Evolutionary conservation across 2,329 filamentous ascomycete genomes (phyloP).

Genomic region (Leptographium flavum): DNA sequence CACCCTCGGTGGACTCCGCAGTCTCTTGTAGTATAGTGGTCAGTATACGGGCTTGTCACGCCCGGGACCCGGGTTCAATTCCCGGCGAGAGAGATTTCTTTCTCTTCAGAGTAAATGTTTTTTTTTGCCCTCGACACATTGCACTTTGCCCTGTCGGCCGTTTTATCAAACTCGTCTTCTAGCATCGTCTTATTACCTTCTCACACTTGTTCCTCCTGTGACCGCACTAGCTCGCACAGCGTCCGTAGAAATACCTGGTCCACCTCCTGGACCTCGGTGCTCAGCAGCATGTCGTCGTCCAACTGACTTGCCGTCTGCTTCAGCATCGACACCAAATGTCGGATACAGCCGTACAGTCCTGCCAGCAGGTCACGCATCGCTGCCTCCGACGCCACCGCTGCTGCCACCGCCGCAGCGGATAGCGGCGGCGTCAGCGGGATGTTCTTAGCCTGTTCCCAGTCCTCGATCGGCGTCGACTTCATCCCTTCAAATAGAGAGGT

Average conservation of each 20-base stretch:
- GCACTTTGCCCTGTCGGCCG: neutral
- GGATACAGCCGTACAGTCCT: constrained; percentile 36
- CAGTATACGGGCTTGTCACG: constrained; percentile 4
- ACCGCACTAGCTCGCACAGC: constrained; percentile 27
- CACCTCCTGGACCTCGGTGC: constrained; percentile 13
- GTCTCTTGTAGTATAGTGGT: constrained; percentile 3
- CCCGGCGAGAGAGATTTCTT: constrained; percentile 2
- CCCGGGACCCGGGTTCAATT: constrained; percentile 3
- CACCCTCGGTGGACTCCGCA: too few species aligned
- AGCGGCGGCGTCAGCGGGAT: constrained; percentile 1
- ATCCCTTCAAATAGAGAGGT: neutral
- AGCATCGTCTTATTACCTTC: neutral
- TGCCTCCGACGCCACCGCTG: constrained; percentile 8
- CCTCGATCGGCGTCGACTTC: neutral
- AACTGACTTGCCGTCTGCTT: constrained; percentile 13
- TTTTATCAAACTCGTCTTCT: neutral
- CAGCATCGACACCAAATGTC: constrained; percentile 34
- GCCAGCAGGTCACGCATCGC: constrained; percentile 29
- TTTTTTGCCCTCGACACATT: too few species aligned
- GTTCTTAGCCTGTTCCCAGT: neutral
- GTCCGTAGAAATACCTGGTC: constrained; percentile 25
- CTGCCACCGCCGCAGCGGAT: neutral
- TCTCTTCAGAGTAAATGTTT: too few species aligned
- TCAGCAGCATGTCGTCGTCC: constrained; percentile 7
- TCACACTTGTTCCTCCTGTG: constrained; percentile 20